These are phyloP conservation scores for Diplodia seriata DNA, from an alignment of 2,329 filamentous ascomycete genomes.

Conservation along the genomic window DNA sequence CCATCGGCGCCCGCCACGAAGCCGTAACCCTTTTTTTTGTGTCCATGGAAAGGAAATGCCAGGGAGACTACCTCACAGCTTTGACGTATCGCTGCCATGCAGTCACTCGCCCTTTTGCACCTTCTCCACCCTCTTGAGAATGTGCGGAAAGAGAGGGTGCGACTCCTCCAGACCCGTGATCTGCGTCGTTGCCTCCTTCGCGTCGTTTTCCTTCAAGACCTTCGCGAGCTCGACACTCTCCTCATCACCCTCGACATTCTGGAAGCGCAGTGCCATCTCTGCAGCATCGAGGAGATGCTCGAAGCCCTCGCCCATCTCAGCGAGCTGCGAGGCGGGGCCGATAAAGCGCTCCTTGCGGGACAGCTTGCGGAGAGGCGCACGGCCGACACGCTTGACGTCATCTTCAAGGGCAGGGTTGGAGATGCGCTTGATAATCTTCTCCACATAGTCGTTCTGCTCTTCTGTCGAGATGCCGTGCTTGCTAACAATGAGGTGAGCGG, in stretches of 20 bases:
- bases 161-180: conserved; percentile 79
- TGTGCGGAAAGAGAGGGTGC: conserved; percentile 78
- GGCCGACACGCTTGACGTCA: conserved; percentile 91
- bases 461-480: conserved; percentile 81
- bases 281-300: conserved; percentile 79
- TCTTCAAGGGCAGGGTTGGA: conserved; percentile 93
- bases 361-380: conserved; percentile 92
- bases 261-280: conserved; percentile 94
- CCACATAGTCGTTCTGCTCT: conserved; percentile 85
- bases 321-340: conserved; percentile 86
- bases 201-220: conserved; percentile 76
- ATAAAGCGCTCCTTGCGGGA: conserved; percentile 96
- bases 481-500: conserved; percentile 80
- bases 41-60: conserved; percentile 19
- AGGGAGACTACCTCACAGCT: conserved; percentile 9
- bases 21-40: conserved; percentile 26
- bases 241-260: conserved; percentile 89
- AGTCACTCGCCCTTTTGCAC: conserved; percentile 64
- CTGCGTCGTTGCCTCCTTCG: conserved; percentile 78
- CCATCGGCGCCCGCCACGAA: conserved; percentile 16
- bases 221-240: conserved; percentile 86
- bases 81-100: conserved; percentile 9
- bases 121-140: conserved; percentile 80
- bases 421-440: conserved; percentile 91
- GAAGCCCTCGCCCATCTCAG: conserved; percentile 77